phyloP scores from a whole-genome alignment of 2,329 filamentous ascomycete genomes.

The Emergomyces orientalis region DNA sequence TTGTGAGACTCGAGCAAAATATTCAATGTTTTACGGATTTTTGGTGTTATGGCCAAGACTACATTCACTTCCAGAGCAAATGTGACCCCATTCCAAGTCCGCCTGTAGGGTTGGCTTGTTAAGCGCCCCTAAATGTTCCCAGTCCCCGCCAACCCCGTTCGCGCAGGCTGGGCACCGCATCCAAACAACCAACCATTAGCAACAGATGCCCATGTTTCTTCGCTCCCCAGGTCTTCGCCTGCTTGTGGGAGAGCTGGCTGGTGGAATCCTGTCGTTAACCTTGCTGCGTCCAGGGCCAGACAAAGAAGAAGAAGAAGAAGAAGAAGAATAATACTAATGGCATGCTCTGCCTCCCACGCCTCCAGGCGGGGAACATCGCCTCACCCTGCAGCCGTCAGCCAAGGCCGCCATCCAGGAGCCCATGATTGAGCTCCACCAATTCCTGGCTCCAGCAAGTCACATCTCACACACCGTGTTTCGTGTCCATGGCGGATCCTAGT shows the following conservation, averaged over 20 bases:
- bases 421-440: neutral
- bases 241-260: neutral
- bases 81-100: neutral
- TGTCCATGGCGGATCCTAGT: neutral
- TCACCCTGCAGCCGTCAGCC: neutral
- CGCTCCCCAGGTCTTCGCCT: neutral
- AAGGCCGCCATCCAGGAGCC: neutral
- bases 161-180: neutral
- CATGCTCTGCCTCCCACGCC: neutral
- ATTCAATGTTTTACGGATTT: neutral
- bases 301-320: neutral
- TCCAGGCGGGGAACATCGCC: neutral
- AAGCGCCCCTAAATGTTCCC: neutral
- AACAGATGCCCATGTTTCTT: neutral
- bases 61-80: neutral
- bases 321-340: neutral
- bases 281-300: neutral
- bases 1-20: neutral
- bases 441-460: slow-evolving; percentile 1
- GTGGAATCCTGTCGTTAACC: neutral
- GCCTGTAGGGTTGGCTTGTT: neutral
- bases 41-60: neutral
- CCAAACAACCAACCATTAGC: neutral
- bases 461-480: slow-evolving; percentile 4
- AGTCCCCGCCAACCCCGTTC: neutral